Base-by-base conservation (phyloP, 345 rosid genomes). In the Populus ilicifolia region DNA sequence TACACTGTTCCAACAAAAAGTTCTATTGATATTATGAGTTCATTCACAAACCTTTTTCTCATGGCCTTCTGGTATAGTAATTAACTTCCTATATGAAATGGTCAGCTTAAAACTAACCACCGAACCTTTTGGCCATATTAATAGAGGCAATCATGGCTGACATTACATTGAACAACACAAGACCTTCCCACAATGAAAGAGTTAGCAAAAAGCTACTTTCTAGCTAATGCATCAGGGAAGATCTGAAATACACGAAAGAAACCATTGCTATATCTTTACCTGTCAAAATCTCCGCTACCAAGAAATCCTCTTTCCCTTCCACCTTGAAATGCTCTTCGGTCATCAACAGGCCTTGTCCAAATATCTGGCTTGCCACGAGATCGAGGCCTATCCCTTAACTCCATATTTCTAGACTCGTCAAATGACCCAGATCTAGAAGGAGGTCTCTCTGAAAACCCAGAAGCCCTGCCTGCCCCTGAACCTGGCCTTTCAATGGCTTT, bases 271-370 rank as follows among this genome's bases (percentile, higher is more conserved):
- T 33, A 75, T 62, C 59, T 63, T 85, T 81, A 96, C 98, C 98
- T 88, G 88, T 89, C 89, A 11, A 85, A 80, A 75, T 93, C 90
- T 77, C 94, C 87, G 87, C 80, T 85, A 75, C 84, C 89, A 70
- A 91, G 84, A 86, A 87, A 96, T 75, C 94, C 97, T 75, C 92
- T 89, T 69, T 94, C 99, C 82, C 89, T 90, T 81, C 91, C 88
- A 85, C 93, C 92, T 76, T 89, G 95, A 81, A 86, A 89, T 81
- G 84, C 70, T 88, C 92, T 89, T 89, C 97, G 86, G 39, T 92
- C 97, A 72, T 89, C 93, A 80, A 70, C 80, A 66, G 83, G 87
- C 81, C 92, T 90, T 69, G 88, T 50, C 99, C 99, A 89, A 17
- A 56, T 77, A 79, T 91, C 96, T 75, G 78, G 88, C 70, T 80